A percentile compares a stretch with the other conserved stretches of the same genome.
Conservation (phyloP, 257 asterid species). For the Nyctanthes arbortristis region DNA sequence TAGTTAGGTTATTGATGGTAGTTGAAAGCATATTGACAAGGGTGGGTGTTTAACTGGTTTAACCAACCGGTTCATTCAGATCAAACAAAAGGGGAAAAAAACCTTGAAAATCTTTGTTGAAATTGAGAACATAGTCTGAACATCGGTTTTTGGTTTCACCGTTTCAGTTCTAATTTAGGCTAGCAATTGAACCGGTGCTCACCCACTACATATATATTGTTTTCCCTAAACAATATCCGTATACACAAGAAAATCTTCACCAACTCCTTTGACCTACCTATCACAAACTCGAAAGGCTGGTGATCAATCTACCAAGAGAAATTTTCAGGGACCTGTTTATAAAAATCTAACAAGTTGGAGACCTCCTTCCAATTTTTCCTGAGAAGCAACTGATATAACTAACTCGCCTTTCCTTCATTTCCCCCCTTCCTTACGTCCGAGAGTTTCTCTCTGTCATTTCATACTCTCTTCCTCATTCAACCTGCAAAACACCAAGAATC, state of each 20-base stretch:
- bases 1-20: too few species aligned
- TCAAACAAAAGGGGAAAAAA: too few species aligned
- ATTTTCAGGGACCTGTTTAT: neutral
- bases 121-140: too few species aligned
- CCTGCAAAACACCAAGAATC: constrained; percentile 8
- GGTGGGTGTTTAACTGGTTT: too few species aligned
- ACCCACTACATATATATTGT: too few species aligned
- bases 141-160: too few species aligned
- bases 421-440: neutral
- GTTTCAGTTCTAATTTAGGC: too few species aligned
- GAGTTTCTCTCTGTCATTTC: neutral
- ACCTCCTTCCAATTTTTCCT: neutral
- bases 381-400: constrained; percentile 34
- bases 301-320: neutral
- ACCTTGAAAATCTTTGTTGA: too few species aligned
- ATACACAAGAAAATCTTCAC: too few species aligned
- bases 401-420: constrained; percentile 16
- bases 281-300: neutral
- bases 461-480: constrained; percentile 14
- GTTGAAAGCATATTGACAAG: too few species aligned
- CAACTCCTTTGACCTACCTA: neutral
- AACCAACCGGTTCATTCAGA: too few species aligned
- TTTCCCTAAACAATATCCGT: neutral
- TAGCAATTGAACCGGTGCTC: too few species aligned
- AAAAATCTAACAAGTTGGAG: neutral